Conservation (phyloP, 2,329 filamentous ascomycete genomes). For the Exophiala xenobiotica region DNA sequence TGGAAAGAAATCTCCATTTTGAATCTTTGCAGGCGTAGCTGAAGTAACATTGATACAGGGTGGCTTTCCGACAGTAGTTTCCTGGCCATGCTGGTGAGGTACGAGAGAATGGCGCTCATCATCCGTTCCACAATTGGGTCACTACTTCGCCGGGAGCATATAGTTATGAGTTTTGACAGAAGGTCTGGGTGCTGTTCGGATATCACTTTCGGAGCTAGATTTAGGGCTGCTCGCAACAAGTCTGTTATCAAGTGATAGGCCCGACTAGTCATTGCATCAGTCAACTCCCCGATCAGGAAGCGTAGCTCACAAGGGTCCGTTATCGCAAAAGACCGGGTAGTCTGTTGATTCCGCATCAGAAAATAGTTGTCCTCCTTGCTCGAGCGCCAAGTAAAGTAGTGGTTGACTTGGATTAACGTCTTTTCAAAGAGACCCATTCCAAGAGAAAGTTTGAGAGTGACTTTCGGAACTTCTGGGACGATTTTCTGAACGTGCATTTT, state of each 20-base stretch:
- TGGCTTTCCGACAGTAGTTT: slow-evolving; percentile 5
- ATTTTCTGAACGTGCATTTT: no score
- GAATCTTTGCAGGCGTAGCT: neutral
- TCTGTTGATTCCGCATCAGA: neutral
- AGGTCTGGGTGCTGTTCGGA: neutral
- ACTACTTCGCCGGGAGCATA: no score
- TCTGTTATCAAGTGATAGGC: no score
- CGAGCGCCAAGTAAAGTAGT: slow-evolving; percentile 13
- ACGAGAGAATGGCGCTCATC: no score
- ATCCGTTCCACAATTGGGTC: no score
- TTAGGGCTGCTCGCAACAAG: no score
- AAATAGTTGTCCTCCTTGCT: slow-evolving; percentile 4
- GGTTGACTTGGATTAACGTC: slow-evolving; percentile 11
- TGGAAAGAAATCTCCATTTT: neutral
- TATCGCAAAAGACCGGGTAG: no score
- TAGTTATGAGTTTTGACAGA: neutral
- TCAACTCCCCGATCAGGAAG: neutral
- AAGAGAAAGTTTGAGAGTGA: slow-evolving; percentile 11
- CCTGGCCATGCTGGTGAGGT: slow-evolving; percentile 2
- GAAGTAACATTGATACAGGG: slow-evolving; percentile 10
- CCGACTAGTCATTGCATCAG: no score
- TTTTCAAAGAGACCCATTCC: slow-evolving; percentile 7
- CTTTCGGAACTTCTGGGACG: no score
- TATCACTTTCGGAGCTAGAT: no score
- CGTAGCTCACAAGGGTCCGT: no score